Evolutionary conservation across 2,329 filamentous ascomycete species (phyloP).

Genomic region (Cladosporium oxysporum): DNA sequence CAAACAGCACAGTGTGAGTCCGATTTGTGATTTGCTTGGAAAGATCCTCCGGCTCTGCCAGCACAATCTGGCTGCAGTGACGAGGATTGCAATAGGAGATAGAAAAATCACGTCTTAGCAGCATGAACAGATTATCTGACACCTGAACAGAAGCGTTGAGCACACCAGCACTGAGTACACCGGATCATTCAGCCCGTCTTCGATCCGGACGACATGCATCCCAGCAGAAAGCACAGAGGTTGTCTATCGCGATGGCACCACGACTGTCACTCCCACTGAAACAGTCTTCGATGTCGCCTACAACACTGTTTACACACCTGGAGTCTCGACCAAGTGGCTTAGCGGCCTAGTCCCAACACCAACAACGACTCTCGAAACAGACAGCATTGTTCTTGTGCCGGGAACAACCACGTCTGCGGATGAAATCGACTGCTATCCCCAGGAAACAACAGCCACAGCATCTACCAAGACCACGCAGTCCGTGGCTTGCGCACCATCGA

Average conservation of each 20-base stretch:
- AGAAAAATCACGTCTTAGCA: not conserved
- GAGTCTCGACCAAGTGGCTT: constrained; percentile 11
- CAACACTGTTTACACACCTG: not conserved
- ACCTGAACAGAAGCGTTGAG: not conserved
- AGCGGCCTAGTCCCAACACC: constrained; percentile 11
- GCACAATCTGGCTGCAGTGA: not conserved
- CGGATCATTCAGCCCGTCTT: constrained; percentile 5
- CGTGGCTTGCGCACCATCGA: constrained; percentile 8
- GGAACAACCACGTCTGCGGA: not conserved
- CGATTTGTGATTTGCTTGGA: not conserved
- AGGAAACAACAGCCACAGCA: constrained; percentile 5
- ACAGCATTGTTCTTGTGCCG: not conserved
- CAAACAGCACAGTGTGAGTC: constrained; percentile 15
- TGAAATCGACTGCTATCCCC: constrained; percentile 7
- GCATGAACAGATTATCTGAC: not conserved
- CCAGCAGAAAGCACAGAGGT: not conserved
- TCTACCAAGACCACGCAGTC: constrained; percentile 13
- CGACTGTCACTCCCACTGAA: constrained; percentile 4
- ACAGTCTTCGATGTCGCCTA: not conserved
- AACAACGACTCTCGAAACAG: not conserved
- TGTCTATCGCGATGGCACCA: constrained; percentile 6
- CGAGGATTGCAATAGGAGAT: not conserved
- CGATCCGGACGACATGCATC: constrained; percentile 11
- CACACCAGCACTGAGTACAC: constrained; percentile 13
- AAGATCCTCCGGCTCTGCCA: not conserved